Evolutionary conservation across 2,329 filamentous ascomycete genomes (phyloP).

Genomic region (Fusarium sp.): DNA sequence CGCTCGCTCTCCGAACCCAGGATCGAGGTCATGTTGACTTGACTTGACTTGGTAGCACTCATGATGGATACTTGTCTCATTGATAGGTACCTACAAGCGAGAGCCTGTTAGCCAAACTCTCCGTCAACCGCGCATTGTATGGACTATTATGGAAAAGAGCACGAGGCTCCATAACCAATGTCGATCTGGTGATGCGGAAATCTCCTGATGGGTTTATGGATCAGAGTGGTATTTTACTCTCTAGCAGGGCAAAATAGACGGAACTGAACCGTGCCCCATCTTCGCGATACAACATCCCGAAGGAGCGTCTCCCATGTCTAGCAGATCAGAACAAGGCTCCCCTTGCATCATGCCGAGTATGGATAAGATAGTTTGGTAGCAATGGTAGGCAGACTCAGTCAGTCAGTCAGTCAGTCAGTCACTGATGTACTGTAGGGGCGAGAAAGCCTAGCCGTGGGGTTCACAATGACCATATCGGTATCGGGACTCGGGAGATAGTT

Average conservation of each 20-base stretch:
- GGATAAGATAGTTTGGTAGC: background rate
- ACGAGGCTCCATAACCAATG: conserved; percentile 28
- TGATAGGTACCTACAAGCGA: background rate
- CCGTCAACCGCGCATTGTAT: background rate
- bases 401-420: background rate
- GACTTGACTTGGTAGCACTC: background rate
- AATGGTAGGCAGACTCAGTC: conserved; percentile 29
- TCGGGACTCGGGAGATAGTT: conserved; percentile 10
- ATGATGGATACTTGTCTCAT: conserved; percentile 20
- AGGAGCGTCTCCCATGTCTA: conserved; percentile 11
- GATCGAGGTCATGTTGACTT: background rate
- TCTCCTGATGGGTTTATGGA: conserved; percentile 7
- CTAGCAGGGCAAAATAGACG: conserved; percentile 29
- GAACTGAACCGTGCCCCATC: conserved; percentile 34
- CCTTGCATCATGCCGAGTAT: conserved; percentile 40
- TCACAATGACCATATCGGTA: conserved; percentile 5
- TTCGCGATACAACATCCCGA: conserved; percentile 6
- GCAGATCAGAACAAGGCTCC: conserved; percentile 22
- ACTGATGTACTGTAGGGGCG: background rate
- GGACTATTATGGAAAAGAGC: conserved; percentile 1
- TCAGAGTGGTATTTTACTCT: background rate
- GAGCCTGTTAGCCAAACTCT: conserved; percentile 4
- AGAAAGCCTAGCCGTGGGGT: conserved; percentile 43
- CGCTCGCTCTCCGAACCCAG: background rate
- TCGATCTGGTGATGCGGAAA: conserved; percentile 32